phyloP scores from a whole-genome alignment of 257 asterid species.

The Linderniella brevidens region DNA sequence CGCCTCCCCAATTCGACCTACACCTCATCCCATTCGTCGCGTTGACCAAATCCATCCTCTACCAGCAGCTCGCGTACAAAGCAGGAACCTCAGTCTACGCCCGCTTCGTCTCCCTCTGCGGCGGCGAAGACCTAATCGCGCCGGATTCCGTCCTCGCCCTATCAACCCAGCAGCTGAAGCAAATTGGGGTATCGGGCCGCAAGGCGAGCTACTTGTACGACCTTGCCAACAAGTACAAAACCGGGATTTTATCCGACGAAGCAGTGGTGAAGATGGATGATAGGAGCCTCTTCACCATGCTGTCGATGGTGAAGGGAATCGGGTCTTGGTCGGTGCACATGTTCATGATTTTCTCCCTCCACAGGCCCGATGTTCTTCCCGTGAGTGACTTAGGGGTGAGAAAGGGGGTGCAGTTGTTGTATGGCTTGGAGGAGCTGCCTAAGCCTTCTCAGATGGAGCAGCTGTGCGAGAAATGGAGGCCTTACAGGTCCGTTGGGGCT shows the following conservation, averaged over 20 bases:
- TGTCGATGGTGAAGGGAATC: conserved; percentile 94
- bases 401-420: conserved; percentile 79
- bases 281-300: conserved; percentile 71
- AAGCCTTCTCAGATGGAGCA: conserved; percentile 83
- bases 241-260: conserved; percentile 73
- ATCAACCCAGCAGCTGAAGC: conserved; percentile 65
- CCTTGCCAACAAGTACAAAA: conserved; percentile 56
- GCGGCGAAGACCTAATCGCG: conserved; percentile 43
- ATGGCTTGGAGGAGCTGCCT: conserved; percentile 75
- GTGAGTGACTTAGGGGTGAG: conserved; percentile 87
- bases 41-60: conserved; percentile 58
- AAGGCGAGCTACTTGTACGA: conserved; percentile 78
- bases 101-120: conserved; percentile 67
- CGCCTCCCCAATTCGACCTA: conserved; percentile 47
- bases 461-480: conserved; percentile 87
- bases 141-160: conserved; percentile 66
- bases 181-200: conserved; percentile 79
- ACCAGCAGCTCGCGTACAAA: conserved; percentile 78
- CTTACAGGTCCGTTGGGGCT: conserved; percentile 84
- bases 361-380: conserved; percentile 88
- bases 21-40: conserved; percentile 58
- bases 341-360: conserved; percentile 89
- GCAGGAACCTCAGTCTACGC: conserved; percentile 73
- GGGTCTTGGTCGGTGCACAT: conserved; percentile 97
- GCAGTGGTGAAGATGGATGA: conserved; percentile 83